Conservation (phyloP, 2,329 filamentous ascomycete species). For the Sporothrix phasma region DNA sequence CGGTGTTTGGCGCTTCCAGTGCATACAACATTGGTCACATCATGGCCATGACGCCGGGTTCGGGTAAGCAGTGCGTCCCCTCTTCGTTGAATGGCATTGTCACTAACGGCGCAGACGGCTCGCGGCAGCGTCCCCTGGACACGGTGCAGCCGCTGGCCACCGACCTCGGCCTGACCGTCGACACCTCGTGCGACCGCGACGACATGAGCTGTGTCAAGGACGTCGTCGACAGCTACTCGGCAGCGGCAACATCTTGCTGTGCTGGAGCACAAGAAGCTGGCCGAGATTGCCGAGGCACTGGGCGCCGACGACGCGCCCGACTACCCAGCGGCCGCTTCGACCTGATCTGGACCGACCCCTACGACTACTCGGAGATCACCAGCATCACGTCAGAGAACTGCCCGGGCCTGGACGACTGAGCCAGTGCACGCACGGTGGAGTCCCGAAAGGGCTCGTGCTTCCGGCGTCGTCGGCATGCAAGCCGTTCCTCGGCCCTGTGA, state of each 20-base stretch:
- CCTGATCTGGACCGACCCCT: conserved; percentile 48
- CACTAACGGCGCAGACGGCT: conserved; percentile 32
- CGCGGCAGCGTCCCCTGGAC: conserved; percentile 41
- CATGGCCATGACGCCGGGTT: conserved; percentile 45
- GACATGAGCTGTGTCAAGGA: conserved; percentile 45
- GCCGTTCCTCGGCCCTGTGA: too few species aligned
- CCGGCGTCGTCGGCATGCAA: not conserved
- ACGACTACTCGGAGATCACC: conserved; percentile 38
- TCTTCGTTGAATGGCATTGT: too few species aligned
- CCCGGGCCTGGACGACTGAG: conserved; percentile 38
- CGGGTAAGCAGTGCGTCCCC: conserved; percentile 28
- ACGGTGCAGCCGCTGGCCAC: conserved; percentile 47
- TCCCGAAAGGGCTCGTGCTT: not conserved
- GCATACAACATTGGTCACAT: conserved; percentile 48
- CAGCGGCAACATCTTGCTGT: conserved; percentile 48
- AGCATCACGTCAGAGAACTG: conserved; percentile 41
- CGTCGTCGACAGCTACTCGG: conserved; percentile 37
- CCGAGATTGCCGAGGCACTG: conserved; percentile 40
- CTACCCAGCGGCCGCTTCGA: conserved; percentile 43
- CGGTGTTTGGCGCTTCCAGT: conserved; percentile 43
- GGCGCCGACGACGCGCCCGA: conserved; percentile 39
- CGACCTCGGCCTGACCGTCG: conserved; percentile 45
- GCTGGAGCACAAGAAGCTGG: conserved; percentile 38
- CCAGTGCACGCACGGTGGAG: not conserved
- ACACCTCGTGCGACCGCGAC: conserved; percentile 46